Evolutionary conservation across 2,329 filamentous ascomycete species (phyloP).

Genomic region (Aspergillus hiratsukae): DNA sequence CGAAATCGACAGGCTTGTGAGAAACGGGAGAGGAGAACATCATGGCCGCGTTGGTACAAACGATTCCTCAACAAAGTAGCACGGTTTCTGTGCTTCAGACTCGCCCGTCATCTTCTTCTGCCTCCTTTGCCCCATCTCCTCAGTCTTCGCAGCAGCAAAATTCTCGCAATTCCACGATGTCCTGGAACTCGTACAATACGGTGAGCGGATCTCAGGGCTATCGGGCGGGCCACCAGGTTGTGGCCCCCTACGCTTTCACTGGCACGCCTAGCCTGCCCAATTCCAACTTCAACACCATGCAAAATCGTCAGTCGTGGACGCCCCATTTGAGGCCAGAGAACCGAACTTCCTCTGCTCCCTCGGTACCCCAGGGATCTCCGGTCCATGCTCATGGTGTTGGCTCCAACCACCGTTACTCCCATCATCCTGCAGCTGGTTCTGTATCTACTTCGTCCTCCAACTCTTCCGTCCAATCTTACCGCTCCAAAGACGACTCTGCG

Average conservation of each 20-base stretch:
- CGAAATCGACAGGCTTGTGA: slow-evolving; percentile 11
- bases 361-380: slow-evolving; percentile 38
- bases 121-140: slow-evolving; percentile 46
- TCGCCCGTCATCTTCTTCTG: slow-evolving; percentile 61
- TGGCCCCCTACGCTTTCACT: slow-evolving; percentile 74
- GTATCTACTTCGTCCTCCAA: slow-evolving; percentile 51
- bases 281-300: slow-evolving; percentile 39
- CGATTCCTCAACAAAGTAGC: slow-evolving; percentile 69
- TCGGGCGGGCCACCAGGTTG: slow-evolving; percentile 53
- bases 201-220: slow-evolving; percentile 40
- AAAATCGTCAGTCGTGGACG: slow-evolving; percentile 50
- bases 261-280: slow-evolving; percentile 63
- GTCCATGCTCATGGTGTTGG: slow-evolving; percentile 23
- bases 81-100: slow-evolving; percentile 73
- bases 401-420: slow-evolving; percentile 33
- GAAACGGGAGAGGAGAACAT: slow-evolving; percentile 37
- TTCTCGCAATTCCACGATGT: slow-evolving; percentile 35
- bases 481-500: slow-evolving; percentile 49
- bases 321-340: slow-evolving; percentile 55
- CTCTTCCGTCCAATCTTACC: slow-evolving; percentile 41
- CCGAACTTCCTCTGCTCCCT: slow-evolving; percentile 52
- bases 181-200: slow-evolving; percentile 41
- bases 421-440: slow-evolving; percentile 49
- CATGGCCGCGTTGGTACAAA: slow-evolving; percentile 83
- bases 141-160: slow-evolving; percentile 37